Evolutionary conservation across 805 yeast genomes (phyloP), one percentile per base, ranked within the genome.

Genomic region (Danielia oregonensis): DNA sequence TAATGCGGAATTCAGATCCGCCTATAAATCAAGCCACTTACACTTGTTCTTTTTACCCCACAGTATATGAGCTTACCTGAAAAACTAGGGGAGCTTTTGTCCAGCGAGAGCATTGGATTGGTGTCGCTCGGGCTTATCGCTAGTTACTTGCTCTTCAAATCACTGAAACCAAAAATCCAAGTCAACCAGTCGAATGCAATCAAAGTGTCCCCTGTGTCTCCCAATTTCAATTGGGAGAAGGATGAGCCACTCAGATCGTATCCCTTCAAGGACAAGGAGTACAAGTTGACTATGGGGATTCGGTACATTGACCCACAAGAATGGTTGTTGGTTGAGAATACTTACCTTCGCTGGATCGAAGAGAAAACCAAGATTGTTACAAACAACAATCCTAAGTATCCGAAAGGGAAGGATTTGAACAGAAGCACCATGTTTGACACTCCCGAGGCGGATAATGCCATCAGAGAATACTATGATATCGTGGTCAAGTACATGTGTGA

Each of bases 241-340:
- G 43, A 39, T n/a, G 24, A 39, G 18, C 51, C 51, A 2, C 30
- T 35, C 23, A 44, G 40, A 19, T 37, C 46, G 8, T 46, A 46
- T 17, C 87, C 86, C 1, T 82, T 79, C 62, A 78, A 76, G 50
- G 67, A 74, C 29, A 81, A 76, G 11, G 72, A 63, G 30, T 78
- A 80, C 46, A 48, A 48, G 33, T 30, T 48, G 31, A 46, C 48
- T 17, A 48, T 45, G 54, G 49, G 49, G 2, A 46, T 49, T 22
- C 40, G 36, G 29, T 35, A 42, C 18, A 41, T 67, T 23, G 59
- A 57, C 10, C 49, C 54, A 2, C 61, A 65, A 29, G 70, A 67
- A 33, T 67, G 70, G 70, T 53, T 67, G 16, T 53, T 67, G 39
- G 44, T 67, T 10, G 72, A 66, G 29, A 55, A 65, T 19, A 48